Evolutionary conservation across 2,329 filamentous ascomycete genomes (phyloP), one percentile per base, ranked within the genome.

Genomic region (Fusarium sp.): DNA sequence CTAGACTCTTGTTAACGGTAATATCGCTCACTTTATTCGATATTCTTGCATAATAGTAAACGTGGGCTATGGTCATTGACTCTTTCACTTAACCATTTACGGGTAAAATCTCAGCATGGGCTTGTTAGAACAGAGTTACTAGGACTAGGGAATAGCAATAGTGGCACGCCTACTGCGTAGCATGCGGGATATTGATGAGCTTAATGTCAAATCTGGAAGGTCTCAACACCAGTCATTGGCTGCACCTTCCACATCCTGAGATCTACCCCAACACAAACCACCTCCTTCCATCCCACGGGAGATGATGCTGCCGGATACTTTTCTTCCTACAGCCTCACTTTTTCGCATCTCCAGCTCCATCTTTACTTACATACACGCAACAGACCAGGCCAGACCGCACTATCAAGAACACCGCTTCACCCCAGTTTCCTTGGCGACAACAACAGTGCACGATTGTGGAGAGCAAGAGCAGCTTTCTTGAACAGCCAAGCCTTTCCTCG

Each of bases 131-230:
- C 20, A 35, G 32, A 58, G 54, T 56, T 37, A 42, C 30, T 37
- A 33, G 33, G 33, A 40, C 23, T 40, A 53, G 49, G 48, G 23
- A 53, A 53, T 53, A 23, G 32, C 56, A 45, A 38, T 52, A 71
- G 49, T 64, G 63, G 38, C 64, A 64, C 50, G 13, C 23, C 26
- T 23, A 33, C 58, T 35, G 58, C 48, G 60, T 56, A 57, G 53
- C 42, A 57, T 60, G 67, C 58, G 54, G 59, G 69, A 71, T 60
- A 60, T 65, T 54, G 41, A 54, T 48, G 68, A 71, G 69, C 55
- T 71, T 71, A 71, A 71, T 71, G 40, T 67, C 60, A 41, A 67
- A 50, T 64, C 26, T 71, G 53, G 67, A 66, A 67, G 45, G 64
- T 68, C 55, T 71, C 54, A 40, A 53, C 35, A 44, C 38, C 41